Conservation (phyloP, 768 basidiomycete genomes). For the Botryobasidium botryosum region DNA sequence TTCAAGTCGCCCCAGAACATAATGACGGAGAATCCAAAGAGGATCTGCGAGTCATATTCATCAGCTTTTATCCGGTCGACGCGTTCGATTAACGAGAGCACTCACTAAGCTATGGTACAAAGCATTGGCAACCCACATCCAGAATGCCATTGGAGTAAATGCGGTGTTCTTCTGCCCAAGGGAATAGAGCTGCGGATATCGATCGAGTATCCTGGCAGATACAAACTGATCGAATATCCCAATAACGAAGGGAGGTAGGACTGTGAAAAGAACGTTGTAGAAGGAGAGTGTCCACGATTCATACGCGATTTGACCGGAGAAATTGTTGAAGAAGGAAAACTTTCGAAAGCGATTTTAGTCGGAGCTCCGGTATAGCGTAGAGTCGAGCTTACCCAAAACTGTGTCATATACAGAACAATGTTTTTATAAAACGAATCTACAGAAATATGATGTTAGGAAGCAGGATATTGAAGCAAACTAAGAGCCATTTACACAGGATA, state of each 20-base stretch:
- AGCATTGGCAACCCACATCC: slow-evolving; percentile 83
- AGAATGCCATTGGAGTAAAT: slow-evolving; percentile 80
- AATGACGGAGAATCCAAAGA: slow-evolving; percentile 76
- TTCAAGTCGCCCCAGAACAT: slow-evolving; percentile 91
- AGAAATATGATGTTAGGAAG: background rate
- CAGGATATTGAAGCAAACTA: no score
- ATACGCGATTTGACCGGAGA: slow-evolving; percentile 95
- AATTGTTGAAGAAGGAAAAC: slow-evolving; percentile 99
- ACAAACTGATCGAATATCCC: slow-evolving; percentile 98
- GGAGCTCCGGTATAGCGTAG: background rate
- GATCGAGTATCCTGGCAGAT: slow-evolving; percentile 86
- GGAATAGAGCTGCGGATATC: slow-evolving; percentile 91
- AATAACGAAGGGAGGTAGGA: slow-evolving; percentile 91
- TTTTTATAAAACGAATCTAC: slow-evolving; percentile 98
- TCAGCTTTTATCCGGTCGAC: no score
- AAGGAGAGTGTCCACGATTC: slow-evolving; percentile 98
- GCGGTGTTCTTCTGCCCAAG: slow-evolving; percentile 91
- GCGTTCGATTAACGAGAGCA: slow-evolving; percentile 1
- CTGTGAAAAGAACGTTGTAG: slow-evolving; percentile 92
- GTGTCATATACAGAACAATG: slow-evolving; percentile 94
- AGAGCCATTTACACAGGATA: slow-evolving; percentile 61
- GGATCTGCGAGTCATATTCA: slow-evolving; percentile 31
- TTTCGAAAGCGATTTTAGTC: slow-evolving; percentile 18
- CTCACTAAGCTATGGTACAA: slow-evolving; percentile 77
- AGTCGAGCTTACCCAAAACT: slow-evolving; percentile 69